Base-by-base conservation (phyloP, 768 basidiomycete species). In the Xerocomellus intermedius region DNA sequence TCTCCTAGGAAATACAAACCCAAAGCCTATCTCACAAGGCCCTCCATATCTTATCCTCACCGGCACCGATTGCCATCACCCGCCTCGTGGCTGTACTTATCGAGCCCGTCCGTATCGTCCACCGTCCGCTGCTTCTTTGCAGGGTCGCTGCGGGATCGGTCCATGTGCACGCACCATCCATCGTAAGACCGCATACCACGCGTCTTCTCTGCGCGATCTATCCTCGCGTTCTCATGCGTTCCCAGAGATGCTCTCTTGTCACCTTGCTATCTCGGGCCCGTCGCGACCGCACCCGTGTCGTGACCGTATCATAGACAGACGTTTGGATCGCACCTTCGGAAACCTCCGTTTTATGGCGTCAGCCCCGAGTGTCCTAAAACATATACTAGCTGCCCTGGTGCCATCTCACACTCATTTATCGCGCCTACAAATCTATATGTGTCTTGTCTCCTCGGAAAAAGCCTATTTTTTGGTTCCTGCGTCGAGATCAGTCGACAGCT, bases 401-500 rank as follows among this genome's bases (percentile, higher is more conserved):
- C 24, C 24, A 53, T 52, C 30, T 48, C 50, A 24, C 32, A 21
- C 36, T 10, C 5, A 37, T 37, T 17, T n/a, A 21, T 47, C 43
- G 43, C 43, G 42, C 30, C 45, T 46, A 22, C 45, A 36, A 14
- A 9, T 16, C 36, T 2, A 14, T 17, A 16, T 45, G 19, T 33
- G 13, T 46, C 45, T 8, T 1, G 42, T 56, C 50, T 50, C 58
- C 55, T 64, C 65, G 65, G 63, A 59, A 33, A 26, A 59, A 60
- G 46, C 19, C 42, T 56, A 55, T 36, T 38, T 46, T 30, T 8
- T 28, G 26, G n/a, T 10, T 16, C 22, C 33, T 36, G 26, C 19
- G 30, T 8, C 28, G 28, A 30, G 9, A 28, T 62, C 57, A 74
- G 41, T 87, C 86, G 41, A 94, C 75, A 17, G 89, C 95, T 73